phyloP scores from a whole-genome alignment of 371 early-diverging fungal species.

The Actinomortierella ambigua region DNA sequence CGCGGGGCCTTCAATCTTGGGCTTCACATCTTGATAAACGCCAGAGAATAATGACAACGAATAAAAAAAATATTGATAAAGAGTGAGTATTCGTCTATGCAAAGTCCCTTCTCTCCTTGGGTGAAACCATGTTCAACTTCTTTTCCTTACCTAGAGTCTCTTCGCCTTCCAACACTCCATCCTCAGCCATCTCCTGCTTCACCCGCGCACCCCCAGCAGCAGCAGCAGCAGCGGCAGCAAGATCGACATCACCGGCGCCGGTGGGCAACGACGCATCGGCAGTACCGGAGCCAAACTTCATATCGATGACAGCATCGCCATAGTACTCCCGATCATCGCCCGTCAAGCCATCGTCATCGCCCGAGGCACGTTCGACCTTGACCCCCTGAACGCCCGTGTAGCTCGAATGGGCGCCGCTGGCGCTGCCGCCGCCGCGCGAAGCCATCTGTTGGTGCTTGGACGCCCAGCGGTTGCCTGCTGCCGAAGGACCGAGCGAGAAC shows the following conservation, averaged over 20 bases:
- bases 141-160: not conserved
- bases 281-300: slow-evolving; percentile 40
- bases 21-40: slow-evolving; percentile 23
- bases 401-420: slow-evolving; percentile 44
- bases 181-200: slow-evolving; percentile 9
- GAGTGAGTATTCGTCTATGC: too few relatives aligned
- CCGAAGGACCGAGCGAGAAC: slow-evolving; percentile 71
- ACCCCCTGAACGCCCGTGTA: slow-evolving; percentile 32
- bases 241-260: too few relatives aligned
- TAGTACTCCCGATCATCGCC: slow-evolving; percentile 42
- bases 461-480: slow-evolving; percentile 15
- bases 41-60: slow-evolving; percentile 8
- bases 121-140: not conserved
- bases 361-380: slow-evolving; percentile 16
- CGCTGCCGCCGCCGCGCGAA: slow-evolving; percentile 17
- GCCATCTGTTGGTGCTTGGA: not conserved
- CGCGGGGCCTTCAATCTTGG: slow-evolving; percentile 36
- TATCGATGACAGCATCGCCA: slow-evolving; percentile 35
- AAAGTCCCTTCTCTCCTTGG: slow-evolving; percentile 1
- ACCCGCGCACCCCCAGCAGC: too few relatives aligned
- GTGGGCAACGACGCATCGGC: slow-evolving; percentile 43
- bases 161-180: slow-evolving; percentile 11
- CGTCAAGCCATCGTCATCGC: slow-evolving; percentile 12
- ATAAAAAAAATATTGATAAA: not conserved
- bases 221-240: too few relatives aligned